Evolutionary conservation across 768 basidiomycete species (phyloP), one percentile per base, ranked within the genome.

Genomic region (Mycena vulgaris): DNA sequence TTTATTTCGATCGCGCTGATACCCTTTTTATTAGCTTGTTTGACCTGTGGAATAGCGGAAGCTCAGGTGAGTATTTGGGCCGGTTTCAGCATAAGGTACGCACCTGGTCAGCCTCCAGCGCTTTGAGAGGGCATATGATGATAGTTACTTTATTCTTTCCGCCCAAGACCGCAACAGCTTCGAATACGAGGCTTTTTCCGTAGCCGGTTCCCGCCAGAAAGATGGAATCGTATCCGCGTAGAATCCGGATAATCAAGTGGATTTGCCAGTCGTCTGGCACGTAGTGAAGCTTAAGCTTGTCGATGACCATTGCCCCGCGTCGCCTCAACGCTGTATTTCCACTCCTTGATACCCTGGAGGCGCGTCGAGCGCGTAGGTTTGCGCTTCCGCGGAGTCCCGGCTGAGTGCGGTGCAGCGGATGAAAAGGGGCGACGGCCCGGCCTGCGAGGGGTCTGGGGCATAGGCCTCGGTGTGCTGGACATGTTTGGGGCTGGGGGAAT

Each of bases 61-160:
- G 33, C 39, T 21, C 45, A 52, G 49, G 17, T 13, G 53, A 16
- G 6, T 5, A 55, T 52, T 42, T 30, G 23, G 21, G 37, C 25
- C 8, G 27, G 3, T 23, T 19, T 13, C 21, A 16, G 5, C 2
- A 30, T 11, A 51, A 30, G 35, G 37, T 23, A 63, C 74, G 23
- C 47, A 78, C 79, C 75, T 80, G 79, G 67, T 80, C 78, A 14
- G 59, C 49, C 59, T 78, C 78, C 6, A 79, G 53, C 0, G 79
- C 78, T 53, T 80, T 80, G n/a, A 80, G 58, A 1, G 79, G 79
- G 48, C 77, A 70, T 0, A 79, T 75, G 16, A 79, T 74, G 28
- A 80, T 39, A 62, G 45, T 28, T 16, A 53, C 51, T 33, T 53
- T 53, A 1, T 53, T 31, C 19, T 53, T 53, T 23, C 51, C 51